These are phyloP conservation scores for Colletotrichum sp. DNA, from an alignment of 2,329 filamentous ascomycete genomes.

Conservation along the genomic window DNA sequence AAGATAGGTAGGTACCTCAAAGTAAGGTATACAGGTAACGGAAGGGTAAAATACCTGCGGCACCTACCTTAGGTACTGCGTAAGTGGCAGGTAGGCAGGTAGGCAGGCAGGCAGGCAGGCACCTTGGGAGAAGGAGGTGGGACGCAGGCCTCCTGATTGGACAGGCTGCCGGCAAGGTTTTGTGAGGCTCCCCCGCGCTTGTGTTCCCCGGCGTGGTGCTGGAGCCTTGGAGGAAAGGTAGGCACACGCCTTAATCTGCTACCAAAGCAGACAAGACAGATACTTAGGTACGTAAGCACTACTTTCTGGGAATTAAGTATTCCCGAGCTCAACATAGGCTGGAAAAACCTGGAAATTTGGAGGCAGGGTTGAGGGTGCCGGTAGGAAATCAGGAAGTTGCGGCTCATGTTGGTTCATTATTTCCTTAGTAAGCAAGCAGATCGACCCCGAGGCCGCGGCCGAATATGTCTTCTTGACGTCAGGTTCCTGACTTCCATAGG, in stretches of 20 bases:
- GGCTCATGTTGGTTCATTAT: background rate
- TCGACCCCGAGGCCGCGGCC: background rate
- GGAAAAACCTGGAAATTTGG: background rate
- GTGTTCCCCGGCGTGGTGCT: background rate
- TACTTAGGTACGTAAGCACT: background rate
- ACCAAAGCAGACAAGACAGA: background rate
- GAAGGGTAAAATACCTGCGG: background rate
- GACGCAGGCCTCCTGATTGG: conserved; percentile 6
- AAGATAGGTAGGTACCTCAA: background rate
- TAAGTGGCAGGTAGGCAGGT: background rate
- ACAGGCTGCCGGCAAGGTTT: background rate
- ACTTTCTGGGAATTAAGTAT: background rate
- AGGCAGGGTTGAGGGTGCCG: background rate
- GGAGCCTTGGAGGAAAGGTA: background rate
- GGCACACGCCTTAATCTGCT: background rate
- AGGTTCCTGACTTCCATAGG: background rate
- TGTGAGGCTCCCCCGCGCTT: background rate
- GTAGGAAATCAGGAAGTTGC: background rate
- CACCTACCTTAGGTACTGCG: background rate
- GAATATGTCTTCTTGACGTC: background rate
- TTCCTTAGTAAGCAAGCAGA: background rate
- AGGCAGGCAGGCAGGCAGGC: background rate
- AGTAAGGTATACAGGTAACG: background rate
- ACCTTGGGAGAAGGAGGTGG: conserved; percentile 4
- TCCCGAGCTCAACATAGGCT: background rate